A percentile compares a stretch with the other conserved stretches of the same genome.
Evolutionary conservation across 2,329 filamentous ascomycete species (phyloP).

Genomic region (Clonostachys solani): DNA sequence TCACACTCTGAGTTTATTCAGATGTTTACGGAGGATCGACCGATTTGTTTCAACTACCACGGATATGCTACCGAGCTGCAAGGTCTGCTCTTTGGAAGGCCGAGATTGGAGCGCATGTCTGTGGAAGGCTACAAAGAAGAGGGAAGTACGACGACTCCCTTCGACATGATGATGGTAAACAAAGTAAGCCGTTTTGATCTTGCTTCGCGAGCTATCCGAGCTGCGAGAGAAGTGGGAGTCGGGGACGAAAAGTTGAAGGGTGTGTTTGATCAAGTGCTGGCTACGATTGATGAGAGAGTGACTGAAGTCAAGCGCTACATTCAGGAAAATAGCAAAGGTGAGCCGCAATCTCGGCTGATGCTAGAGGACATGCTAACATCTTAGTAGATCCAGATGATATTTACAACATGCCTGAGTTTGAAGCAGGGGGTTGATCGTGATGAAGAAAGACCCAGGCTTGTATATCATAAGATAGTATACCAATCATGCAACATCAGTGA

Average conservation of each 20-base stretch:
- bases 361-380: not conserved
- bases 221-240: slow-evolving; percentile 25
- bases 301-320: slow-evolving; percentile 49
- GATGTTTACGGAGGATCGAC: slow-evolving; percentile 51
- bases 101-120: slow-evolving; percentile 42
- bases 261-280: slow-evolving; percentile 36
- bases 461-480: too few species aligned
- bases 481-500: too few species aligned
- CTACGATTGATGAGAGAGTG: slow-evolving; percentile 43
- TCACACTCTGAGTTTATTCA: slow-evolving; percentile 43
- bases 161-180: slow-evolving; percentile 67
- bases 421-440: too few species aligned
- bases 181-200: slow-evolving; percentile 56
- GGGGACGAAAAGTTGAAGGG: slow-evolving; percentile 41
- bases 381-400: not conserved
- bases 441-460: too few species aligned
- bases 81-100: slow-evolving; percentile 56
- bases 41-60: slow-evolving; percentile 64
- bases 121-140: slow-evolving; percentile 61
- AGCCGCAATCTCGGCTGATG: slow-evolving; percentile 9
- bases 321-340: slow-evolving; percentile 43
- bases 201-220: slow-evolving; percentile 46
- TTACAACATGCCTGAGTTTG: not conserved
- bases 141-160: slow-evolving; percentile 63
- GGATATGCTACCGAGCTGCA: slow-evolving; percentile 58